Percentiles rank a stretch among this genome's conserved stretches.
phyloP scores from a whole-genome alignment of 1,284 basidiomycete species.

The Rhodotorula glutinis region DNA sequence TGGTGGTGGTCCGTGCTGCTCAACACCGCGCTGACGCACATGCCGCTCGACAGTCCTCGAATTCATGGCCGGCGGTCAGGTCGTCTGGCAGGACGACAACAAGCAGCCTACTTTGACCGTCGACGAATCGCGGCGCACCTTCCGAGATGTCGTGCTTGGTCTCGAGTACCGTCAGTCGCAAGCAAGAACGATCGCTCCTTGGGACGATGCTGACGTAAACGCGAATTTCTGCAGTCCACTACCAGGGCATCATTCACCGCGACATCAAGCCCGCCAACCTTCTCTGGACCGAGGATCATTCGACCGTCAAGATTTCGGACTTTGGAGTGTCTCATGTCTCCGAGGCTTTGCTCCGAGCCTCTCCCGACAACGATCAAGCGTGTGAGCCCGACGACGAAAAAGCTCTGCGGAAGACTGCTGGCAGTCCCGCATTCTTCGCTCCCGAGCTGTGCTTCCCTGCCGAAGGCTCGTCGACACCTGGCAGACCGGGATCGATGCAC shows the following conservation, averaged over 20 bases:
- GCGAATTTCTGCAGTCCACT: conserved; percentile 64
- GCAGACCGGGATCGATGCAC: not conserved
- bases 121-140: conserved; percentile 76
- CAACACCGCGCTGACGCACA: conserved; percentile 18
- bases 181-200: conserved; percentile 3
- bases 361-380: conserved; percentile 49
- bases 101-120: conserved; percentile 71
- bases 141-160: conserved; percentile 87
- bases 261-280: conserved; percentile 99
- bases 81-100: conserved; percentile 73
- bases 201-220: conserved; percentile 9
- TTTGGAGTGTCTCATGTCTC: conserved; percentile 97
- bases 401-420: conserved; percentile 87
- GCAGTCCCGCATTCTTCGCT: conserved; percentile 95
- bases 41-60: conserved; percentile 69
- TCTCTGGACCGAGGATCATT: conserved; percentile 72
- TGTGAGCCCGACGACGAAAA: conserved; percentile 71
- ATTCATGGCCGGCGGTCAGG: conserved; percentile 89
- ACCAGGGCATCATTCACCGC: conserved; percentile 97
- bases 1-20: conserved; percentile 10
- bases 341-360: conserved; percentile 68
- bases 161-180: conserved; percentile 77
- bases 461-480: conserved; percentile 43
- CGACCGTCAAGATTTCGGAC: conserved; percentile 91
- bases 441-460: conserved; percentile 73